Base-by-base conservation (phyloP, 306 rosid species). In the Purshia tridentata region DNA sequence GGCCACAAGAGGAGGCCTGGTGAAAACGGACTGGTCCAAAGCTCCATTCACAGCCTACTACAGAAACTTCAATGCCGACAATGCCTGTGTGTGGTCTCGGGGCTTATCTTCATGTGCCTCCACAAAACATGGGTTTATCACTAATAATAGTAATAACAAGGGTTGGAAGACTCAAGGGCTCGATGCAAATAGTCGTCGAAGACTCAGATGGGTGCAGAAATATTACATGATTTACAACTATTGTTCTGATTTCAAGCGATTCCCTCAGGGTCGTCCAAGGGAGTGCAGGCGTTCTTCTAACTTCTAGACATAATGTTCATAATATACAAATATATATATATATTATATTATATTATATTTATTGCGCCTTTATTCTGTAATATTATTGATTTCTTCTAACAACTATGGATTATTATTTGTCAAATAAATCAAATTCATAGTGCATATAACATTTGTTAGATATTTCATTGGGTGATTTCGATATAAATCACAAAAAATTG, bases 1-100 rank as follows among this genome's bases (percentile, higher is more conserved):
- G 84, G 84, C 84, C 6, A 81, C 84, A 0, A 65, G 52, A 71
- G 84, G 84, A 6, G 81, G 84, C 18, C 19, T 71, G 4, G 77
- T 81, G 15, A 81, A 76, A 63, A 81, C 78, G 15, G 78, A 81
- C 45, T 81, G 84, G 84, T 76, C 84, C 44, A 71, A 81, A 5
- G 81, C 81, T 65, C 84, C 84, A n/a, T 81, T 81, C 81, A 81
- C 74, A 8, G 84, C 84, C 40, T 72, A 18, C 67, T 81, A 76
- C 22, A 65, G 51, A 16, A 39, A 73, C 67, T 76, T 76, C 78
- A 80, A 70, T 0, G 81, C 78, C 39, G 35, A 67, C 12, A 44
- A 73, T 23, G 71, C 78, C 2, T 65, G 77, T 57, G 55, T 65
- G 16, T 61, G 76, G 81, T 60, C 65, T 2, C 4, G 16, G 10